These are phyloP conservation scores for Trametes coccinea DNA, from an alignment of 768 basidiomycete genomes.

Conservation along the genomic window DNA sequence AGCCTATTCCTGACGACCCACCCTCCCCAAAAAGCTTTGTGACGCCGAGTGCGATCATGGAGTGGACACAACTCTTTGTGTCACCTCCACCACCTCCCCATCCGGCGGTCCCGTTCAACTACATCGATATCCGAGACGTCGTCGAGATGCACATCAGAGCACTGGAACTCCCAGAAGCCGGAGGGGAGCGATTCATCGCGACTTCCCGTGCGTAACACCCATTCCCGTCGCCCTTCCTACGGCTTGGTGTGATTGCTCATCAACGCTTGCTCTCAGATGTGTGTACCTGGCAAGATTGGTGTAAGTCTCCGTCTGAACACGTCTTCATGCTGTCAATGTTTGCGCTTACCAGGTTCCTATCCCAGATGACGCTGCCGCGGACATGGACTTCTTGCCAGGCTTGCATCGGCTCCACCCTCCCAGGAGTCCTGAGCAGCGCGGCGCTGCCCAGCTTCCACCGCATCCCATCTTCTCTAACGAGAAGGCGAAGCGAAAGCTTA, in stretches of 20 bases:
- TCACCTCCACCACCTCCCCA: neutral
- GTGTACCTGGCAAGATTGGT: conserved; percentile 22
- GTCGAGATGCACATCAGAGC: conserved; percentile 32
- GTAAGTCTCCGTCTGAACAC: conserved; percentile 1
- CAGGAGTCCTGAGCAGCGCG: conserved; percentile 21
- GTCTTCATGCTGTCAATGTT: neutral
- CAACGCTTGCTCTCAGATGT: neutral
- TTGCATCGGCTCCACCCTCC: conserved; percentile 18
- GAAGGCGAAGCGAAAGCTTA: conserved; percentile 43
- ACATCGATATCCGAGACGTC: conserved; percentile 40
- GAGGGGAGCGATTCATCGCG: conserved; percentile 41
- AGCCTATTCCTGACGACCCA: conserved; percentile 3
- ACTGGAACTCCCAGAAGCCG: conserved; percentile 34
- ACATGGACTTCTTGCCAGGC: conserved; percentile 12
- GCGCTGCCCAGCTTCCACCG: neutral
- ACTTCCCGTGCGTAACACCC: conserved; percentile 25
- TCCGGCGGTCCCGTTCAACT: conserved; percentile 5
- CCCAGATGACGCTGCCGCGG: conserved; percentile 14
- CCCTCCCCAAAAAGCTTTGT: neutral
- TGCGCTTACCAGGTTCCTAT: neutral
- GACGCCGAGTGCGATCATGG: neutral
- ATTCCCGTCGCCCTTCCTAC: neutral
- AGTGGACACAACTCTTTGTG: neutral
- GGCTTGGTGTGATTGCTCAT: neutral
- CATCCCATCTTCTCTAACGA: neutral